Evolutionary conservation across 1,139 yeast genomes (phyloP).

Genomic region (Lodderomyces margitis): DNA sequence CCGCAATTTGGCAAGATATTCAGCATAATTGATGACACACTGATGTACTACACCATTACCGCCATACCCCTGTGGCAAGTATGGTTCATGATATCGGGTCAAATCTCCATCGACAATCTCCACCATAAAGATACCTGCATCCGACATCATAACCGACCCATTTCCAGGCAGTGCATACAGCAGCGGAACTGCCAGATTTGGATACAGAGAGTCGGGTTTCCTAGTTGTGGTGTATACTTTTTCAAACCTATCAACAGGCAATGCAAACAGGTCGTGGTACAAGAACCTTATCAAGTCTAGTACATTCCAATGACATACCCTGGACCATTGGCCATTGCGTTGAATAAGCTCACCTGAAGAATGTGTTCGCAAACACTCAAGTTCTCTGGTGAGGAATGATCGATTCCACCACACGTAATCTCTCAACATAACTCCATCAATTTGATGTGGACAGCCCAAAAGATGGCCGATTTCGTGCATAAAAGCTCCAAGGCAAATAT

Average conservation of each 20-base stretch:
- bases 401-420: slow-evolving; percentile 82
- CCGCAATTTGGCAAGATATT: slow-evolving; percentile 33
- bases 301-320: slow-evolving; percentile 77
- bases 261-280: slow-evolving; percentile 73
- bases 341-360: slow-evolving; percentile 44
- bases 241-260: slow-evolving; percentile 58
- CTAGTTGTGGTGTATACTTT: slow-evolving; percentile 29
- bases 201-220: slow-evolving; percentile 20
- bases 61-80: slow-evolving; percentile 50
- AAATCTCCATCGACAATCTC: slow-evolving; percentile 65
- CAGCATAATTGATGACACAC: slow-evolving; percentile 46
- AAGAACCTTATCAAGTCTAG: slow-evolving; percentile 75
- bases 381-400: slow-evolving; percentile 75
- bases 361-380: slow-evolving; percentile 47
- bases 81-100: slow-evolving; percentile 63
- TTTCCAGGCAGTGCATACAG: slow-evolving; percentile 26
- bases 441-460: slow-evolving; percentile 91
- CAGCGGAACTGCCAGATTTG: slow-evolving; percentile 24
- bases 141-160: slow-evolving; percentile 51
- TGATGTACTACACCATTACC: slow-evolving; percentile 61
- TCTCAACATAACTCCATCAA: slow-evolving; percentile 83
- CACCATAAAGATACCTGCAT: slow-evolving; percentile 68
- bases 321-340: slow-evolving; percentile 55
- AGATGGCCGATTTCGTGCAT: slow-evolving; percentile 94
- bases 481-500: slow-evolving; percentile 87